Evolutionary conservation across 441 rosid genomes (phyloP), one percentile per base, ranked within the genome.

Genomic region (Brassica balearica): DNA sequence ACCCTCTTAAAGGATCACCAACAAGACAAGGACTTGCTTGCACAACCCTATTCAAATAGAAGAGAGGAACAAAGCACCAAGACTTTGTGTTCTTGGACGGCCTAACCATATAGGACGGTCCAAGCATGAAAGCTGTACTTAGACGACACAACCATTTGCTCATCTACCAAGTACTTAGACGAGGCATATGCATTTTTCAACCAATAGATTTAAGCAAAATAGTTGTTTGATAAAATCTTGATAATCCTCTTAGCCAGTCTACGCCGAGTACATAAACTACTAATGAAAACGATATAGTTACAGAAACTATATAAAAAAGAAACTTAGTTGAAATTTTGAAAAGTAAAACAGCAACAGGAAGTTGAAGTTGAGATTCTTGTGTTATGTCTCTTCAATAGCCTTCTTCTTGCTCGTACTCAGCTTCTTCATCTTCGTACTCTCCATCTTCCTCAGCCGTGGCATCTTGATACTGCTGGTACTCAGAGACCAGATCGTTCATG

Each of bases 381-480:
- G 56, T 17, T 69, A 7, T 14, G 72, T 64, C 12, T 15, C 59
- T 76, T 76, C 82, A 78, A 11, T 83, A 87, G 2, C 56, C 73
- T 56, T 82, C 87, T 46, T 82, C 87, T 17, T 82, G 90, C 73
- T 85, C 84, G 53, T 85, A 87, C 80, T 75, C 80, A 59, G 69
- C 83, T 23, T 86, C 90, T 65, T 80, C 88, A 3, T 84, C 93
- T 69, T 90, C 95, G 1, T 90, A 87, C 0, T 84, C 88, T 17
- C 84, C 90, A 69, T 92, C 97, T 63, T 91, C 97, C 23, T 90
- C 97, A 1, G 93, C 93, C 0, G 92, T 87, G 14, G 97, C 97
- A 85, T 92, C 97, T 59, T 92, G 97, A 67, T 92, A 92, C 68
- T 92, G 95, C 83, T 92, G 97, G 68, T 92, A 92, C 84, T 90